Evolutionary conservation across 2,329 filamentous ascomycete genomes (phyloP).

Genomic region (Ceratocystis lukuohia): DNA sequence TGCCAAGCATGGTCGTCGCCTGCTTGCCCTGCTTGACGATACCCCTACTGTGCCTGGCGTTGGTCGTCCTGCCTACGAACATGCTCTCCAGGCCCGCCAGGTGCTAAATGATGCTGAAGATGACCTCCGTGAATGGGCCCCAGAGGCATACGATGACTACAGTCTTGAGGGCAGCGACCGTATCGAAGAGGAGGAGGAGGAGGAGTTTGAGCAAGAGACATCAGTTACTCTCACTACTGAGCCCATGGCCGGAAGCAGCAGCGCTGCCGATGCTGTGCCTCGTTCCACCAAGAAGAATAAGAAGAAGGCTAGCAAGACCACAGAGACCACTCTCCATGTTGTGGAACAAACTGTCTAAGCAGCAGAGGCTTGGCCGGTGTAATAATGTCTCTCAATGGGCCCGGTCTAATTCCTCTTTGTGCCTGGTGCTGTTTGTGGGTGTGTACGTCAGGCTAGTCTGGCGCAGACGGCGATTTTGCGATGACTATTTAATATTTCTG

Average conservation of each 20-base stretch:
- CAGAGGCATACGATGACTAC: conserved; percentile 28
- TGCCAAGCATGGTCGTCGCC: conserved; percentile 74
- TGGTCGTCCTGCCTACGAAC: conserved; percentile 51
- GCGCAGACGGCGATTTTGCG: not conserved
- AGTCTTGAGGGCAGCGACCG: conserved; percentile 12
- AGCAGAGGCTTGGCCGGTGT: not conserved
- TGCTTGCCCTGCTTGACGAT: conserved; percentile 79
- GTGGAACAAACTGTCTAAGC: conserved; percentile 13
- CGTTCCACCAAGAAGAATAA: conserved; percentile 12
- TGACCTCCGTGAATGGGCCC: conserved; percentile 64
- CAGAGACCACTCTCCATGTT: not conserved
- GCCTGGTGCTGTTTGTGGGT: not conserved
- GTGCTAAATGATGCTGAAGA: conserved; percentile 87
- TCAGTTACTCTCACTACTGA: conserved; percentile 6
- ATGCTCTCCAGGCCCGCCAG: conserved; percentile 57
- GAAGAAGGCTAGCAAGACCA: conserved; percentile 11
- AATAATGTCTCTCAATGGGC: not conserved
- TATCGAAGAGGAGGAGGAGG: conserved; percentile 18
- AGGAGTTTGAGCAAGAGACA: conserved; percentile 10
- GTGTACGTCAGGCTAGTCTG: not conserved
- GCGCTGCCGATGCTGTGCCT: conserved; percentile 5
- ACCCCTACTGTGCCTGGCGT: conserved; percentile 82
- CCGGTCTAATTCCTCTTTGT: not conserved
- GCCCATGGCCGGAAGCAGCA: not conserved
- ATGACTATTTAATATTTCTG: conserved; percentile 9